phyloP scores from a whole-genome alignment of 139 green algal genomes.

The Micractinium sp. region DNA sequence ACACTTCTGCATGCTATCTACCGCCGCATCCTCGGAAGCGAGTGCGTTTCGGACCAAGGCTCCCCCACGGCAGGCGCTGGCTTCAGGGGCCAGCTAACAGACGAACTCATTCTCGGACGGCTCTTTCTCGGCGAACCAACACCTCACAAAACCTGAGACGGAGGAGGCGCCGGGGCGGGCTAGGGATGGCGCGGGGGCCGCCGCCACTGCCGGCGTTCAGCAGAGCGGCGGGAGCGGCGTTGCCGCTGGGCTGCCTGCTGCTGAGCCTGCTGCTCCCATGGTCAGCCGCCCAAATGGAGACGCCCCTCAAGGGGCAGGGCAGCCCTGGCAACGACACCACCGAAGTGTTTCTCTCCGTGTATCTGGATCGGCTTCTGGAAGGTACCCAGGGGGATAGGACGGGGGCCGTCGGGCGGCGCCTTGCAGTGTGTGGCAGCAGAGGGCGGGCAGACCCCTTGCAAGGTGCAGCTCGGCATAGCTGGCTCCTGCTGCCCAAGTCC shows the following conservation, averaged over 20 bases:
- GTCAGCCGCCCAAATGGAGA: neutral
- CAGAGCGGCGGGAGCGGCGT: too few species aligned
- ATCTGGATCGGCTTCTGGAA: constrained; percentile 22
- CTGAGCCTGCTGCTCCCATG: neutral
- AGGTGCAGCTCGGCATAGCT: too few species aligned
- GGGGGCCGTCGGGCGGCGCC: neutral
- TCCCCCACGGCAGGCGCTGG: too few species aligned
- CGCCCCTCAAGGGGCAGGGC: constrained; percentile 17
- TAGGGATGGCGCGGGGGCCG: neutral
- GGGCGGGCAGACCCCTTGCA: neutral
- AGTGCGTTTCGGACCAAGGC: too few species aligned
- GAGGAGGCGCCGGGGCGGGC: too few species aligned
- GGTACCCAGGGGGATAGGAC: neutral
- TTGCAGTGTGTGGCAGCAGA: neutral
- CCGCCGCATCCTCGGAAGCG: too few species aligned
- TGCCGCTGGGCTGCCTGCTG: neutral
- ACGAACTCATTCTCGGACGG: too few species aligned
- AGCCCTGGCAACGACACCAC: constrained; percentile 3
- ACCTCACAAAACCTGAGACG: too few species aligned
- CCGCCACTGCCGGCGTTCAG: neutral
- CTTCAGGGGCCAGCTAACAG: too few species aligned
- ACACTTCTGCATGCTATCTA: too few species aligned
- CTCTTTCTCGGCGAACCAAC: too few species aligned
- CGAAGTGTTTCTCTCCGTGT: constrained; percentile 1
- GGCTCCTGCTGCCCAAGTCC: too few species aligned